phyloP scores from a whole-genome alignment of 345 rosid species.

The Cardiospermum halicacabum region DNA sequence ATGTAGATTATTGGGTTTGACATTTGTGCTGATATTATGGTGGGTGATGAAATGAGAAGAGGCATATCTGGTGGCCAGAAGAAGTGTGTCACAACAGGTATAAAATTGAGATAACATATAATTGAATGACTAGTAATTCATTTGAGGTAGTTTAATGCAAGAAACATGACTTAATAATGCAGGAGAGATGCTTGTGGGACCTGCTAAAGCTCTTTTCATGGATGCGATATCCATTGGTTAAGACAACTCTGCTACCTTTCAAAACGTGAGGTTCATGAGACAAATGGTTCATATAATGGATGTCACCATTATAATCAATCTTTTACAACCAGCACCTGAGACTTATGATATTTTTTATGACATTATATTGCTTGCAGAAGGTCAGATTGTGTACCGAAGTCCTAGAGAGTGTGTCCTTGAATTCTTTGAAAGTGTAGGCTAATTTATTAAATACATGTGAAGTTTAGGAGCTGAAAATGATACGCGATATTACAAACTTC shows the following conservation, averaged over 20 bases:
- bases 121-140: too few species aligned
- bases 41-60: constrained; percentile 60
- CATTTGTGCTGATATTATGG: constrained; percentile 50
- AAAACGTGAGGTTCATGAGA: constrained; percentile 44
- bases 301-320: constrained; percentile 50
- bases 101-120: background rate
- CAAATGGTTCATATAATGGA: constrained; percentile 66
- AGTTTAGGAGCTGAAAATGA: too few species aligned
- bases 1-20: constrained; percentile 60
- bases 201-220: constrained; percentile 59
- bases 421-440: constrained; percentile 46
- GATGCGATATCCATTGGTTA: constrained; percentile 64
- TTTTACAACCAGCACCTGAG: constrained; percentile 63
- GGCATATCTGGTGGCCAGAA: constrained; percentile 67
- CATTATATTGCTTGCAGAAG: constrained; percentile 53
- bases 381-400: constrained; percentile 56
- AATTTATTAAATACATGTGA: too few species aligned
- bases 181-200: constrained; percentile 75
- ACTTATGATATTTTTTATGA: constrained; percentile 56
- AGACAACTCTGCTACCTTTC: constrained; percentile 65
- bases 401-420: constrained; percentile 45
- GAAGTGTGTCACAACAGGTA: constrained; percentile 59
- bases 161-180: too few species aligned
- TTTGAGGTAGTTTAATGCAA: too few species aligned
- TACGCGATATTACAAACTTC: too few species aligned